Base-by-base conservation (phyloP, 1,139 yeast genomes). In the Saccharomyces hybrid region DNA sequence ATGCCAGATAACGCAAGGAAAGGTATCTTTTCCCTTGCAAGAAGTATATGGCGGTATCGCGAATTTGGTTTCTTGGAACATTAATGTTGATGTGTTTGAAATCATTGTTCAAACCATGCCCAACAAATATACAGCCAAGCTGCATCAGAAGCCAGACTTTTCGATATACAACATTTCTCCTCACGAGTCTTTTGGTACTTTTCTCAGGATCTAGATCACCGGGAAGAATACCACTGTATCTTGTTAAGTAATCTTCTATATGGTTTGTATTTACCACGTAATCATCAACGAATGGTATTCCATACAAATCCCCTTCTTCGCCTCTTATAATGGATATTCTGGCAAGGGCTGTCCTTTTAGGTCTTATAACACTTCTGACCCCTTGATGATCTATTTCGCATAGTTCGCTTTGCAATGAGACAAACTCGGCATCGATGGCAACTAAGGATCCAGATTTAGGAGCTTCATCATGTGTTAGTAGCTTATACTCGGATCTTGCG, bases 381-480 rank as follows among this genome's bases (percentile, higher is more conserved):
- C 98, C 98, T 59, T 81, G 82, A 53, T 83, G 79, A 52, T 81
- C 80, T 50, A 93, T 80, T 65, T 91, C 98, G 48, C 83, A 79
- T 61, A 86, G 84, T 62, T 91, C 98, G 5, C 88, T 88, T 54
- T 83, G 82, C 44, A 91, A 70, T 49, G 85, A 81, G 5, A 95
- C 98, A 75, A 95, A 95, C 70, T 95, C 99, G 0, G 99, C 98
- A 75, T 95, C 99, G 55, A 95, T 86, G 0, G 99, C 99, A 16
- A 91, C 84, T 47, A 90, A 70, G 0, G 88, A 76, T 0, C 97
- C 97, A 0, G 84, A 79, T 27, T 66, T 64, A 1, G 97, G 95
- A 0, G 89, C 88, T 63, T 87, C 93, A 49, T 78, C 77, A 23
- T 72, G 70, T 0, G 90, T 82, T 54, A 89, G 73, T 16, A 87